These are phyloP conservation scores for Endotrypanum monterogeii DNA, from an alignment of 208 protist genomes.

Conservation along the genomic window DNA sequence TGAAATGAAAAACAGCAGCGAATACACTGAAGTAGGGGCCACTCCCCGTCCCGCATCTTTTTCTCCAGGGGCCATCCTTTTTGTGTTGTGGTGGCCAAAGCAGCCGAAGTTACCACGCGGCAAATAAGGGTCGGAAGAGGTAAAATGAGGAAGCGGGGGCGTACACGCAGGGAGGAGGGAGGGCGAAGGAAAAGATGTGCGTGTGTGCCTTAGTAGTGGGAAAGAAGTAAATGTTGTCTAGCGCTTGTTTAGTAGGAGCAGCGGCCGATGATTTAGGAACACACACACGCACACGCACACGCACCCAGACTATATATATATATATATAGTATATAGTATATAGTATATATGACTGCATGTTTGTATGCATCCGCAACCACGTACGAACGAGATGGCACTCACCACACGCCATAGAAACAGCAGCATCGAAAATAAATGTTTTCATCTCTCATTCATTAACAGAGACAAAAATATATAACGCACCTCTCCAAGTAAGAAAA, in stretches of 20 bases:
- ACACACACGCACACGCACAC: too few species aligned
- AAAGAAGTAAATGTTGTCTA: too few species aligned
- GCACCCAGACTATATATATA: too few species aligned
- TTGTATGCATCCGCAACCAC: too few species aligned
- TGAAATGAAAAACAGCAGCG: neutral
- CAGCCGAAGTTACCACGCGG: neutral
- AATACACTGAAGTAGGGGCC: neutral
- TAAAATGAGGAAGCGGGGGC: neutral
- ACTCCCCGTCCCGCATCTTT: neutral
- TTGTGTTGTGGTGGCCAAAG: too few species aligned
- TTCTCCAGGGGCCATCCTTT: neutral
- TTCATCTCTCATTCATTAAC: neutral
- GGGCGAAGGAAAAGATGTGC: too few species aligned
- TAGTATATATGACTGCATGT: too few species aligned
- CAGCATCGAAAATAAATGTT: neutral
- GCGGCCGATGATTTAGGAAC: too few species aligned
- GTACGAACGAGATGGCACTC: too few species aligned
- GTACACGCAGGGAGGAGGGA: neutral
- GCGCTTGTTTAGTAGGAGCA: too few species aligned
- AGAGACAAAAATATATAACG: conserved; percentile 4
- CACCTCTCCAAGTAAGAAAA: neutral
- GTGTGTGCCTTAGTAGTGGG: too few species aligned
- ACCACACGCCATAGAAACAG: neutral
- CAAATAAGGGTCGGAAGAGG: neutral
- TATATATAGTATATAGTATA: too few species aligned